A percentile compares a stretch with the other conserved stretches of the same genome.
Evolutionary conservation across 352 stramenopile species (phyloP).

Genomic region (Globisporangium ultimum): DNA sequence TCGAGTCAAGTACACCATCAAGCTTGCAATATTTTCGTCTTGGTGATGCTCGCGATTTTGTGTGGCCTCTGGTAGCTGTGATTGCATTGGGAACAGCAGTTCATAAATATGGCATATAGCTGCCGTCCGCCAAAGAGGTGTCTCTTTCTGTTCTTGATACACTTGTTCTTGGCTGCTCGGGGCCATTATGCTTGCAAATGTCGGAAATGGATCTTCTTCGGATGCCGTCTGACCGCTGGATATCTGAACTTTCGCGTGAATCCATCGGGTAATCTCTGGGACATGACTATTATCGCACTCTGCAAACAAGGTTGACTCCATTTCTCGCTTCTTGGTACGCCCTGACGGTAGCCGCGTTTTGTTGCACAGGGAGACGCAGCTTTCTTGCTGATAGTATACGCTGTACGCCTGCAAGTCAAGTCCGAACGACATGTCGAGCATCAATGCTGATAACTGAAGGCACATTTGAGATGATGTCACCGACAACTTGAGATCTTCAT

Average conservation of each 20-base stretch:
- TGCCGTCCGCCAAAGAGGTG: slow-evolving; percentile 26
- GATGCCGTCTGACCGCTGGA: neutral
- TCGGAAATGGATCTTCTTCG: slow-evolving; percentile 20
- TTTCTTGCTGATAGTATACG: slow-evolving; percentile 54
- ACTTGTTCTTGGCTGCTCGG: neutral
- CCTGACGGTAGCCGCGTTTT: neutral
- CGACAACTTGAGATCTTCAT: slow-evolving; percentile 71
- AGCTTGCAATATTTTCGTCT: slow-evolving; percentile 16
- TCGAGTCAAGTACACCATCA: slow-evolving; percentile 54
- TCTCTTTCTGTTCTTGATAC: neutral
- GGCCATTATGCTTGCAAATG: slow-evolving; percentile 12
- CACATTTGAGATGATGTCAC: slow-evolving; percentile 21
- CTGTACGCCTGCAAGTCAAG: slow-evolving; percentile 32
- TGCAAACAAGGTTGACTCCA: neutral
- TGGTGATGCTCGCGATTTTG: neutral
- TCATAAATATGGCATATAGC: slow-evolving; percentile 45
- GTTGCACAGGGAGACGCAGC: slow-evolving; percentile 16
- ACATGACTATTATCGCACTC: slow-evolving; percentile 24
- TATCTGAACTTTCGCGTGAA: slow-evolving; percentile 23
- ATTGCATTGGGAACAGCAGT: slow-evolving; percentile 20
- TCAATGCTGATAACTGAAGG: slow-evolving; percentile 32
- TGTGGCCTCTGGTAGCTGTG: neutral
- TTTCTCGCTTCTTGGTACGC: neutral
- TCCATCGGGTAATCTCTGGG: slow-evolving; percentile 51
- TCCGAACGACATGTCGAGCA: slow-evolving; percentile 29